These are phyloP conservation scores for Elsinoe perseae DNA, from an alignment of 2,329 filamentous ascomycete species.

Conservation along the genomic window DNA sequence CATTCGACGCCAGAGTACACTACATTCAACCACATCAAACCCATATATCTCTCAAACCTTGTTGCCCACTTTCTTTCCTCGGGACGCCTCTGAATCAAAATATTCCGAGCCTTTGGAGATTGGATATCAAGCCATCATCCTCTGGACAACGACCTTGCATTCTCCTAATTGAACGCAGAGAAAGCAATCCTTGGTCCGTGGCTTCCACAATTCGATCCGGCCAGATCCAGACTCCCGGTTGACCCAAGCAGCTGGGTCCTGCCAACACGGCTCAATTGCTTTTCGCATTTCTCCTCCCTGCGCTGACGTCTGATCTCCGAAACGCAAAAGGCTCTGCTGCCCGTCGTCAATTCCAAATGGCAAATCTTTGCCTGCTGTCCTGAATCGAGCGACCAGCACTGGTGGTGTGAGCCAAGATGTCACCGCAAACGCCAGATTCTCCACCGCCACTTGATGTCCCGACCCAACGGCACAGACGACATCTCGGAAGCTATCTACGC, in stretches of 20 bases:
- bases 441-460: slow-evolving; percentile 8
- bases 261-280: slow-evolving; percentile 1
- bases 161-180: neutral
- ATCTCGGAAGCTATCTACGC: slow-evolving; percentile 3
- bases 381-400: neutral
- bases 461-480: slow-evolving; percentile 12
- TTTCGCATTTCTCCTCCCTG: neutral
- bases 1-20: neutral
- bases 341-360: slow-evolving; percentile 12
- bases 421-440: slow-evolving; percentile 1
- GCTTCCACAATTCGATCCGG: slow-evolving; percentile 6
- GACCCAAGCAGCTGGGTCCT: slow-evolving; percentile 9
- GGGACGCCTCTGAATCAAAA: neutral
- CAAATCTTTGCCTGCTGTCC: neutral
- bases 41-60: neutral
- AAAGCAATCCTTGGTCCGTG: slow-evolving; percentile 2
- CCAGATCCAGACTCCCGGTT: slow-evolving; percentile 12
- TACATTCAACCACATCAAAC: neutral
- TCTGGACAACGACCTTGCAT: neutral
- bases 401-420: neutral
- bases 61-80: neutral
- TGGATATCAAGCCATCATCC: slow-evolving; percentile 8
- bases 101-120: neutral
- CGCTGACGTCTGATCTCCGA: neutral
- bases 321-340: neutral